Base-by-base conservation (phyloP, 139 green algal species). In the Micractinium sp. region DNA sequence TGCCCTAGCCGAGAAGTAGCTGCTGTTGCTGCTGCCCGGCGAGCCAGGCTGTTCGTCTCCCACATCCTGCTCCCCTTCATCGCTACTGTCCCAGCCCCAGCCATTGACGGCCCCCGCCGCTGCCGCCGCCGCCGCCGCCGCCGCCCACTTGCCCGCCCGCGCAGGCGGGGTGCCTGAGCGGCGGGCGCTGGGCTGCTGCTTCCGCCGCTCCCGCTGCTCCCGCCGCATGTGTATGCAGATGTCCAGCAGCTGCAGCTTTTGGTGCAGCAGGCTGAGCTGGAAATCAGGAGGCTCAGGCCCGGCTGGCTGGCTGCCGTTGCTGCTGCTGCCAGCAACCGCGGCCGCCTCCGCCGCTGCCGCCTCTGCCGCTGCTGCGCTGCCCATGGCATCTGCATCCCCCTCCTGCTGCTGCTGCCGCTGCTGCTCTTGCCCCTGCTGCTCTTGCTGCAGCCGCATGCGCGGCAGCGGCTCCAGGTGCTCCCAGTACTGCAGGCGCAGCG, bases 161-260 rank as follows among this genome's bases (percentile, higher is more conserved):
- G 47, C 47, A 56, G 47, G 47, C 47, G 47, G 47, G 47, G 47
- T 56, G 47, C 47, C 47, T 56, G 47, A 56, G 7, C 47, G 47
- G 47, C 47, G 7, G 47, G 7, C 47, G 77, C 38, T 60, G 77
- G 25, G 33, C 61, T 35, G 61, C 82, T 75, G 82, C 84, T 60
- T 39, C 41, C 78, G 36, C 63, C 80, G 82, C 29, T 33, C 35
- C 33, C 33, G 82, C 77, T 88, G 66, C 61, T 67, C 22, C 39
- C 39, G 76, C 78, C 83, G 79, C 91, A 85, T 60, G 60, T 89
- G 87, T 61, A 97, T 97, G 93, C 94, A 98, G 23, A 94, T 41
- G 77, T 97, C 92, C 76, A 98, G 90, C 87, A 97, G 93, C 91
- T 97, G 92, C 47, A 98, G 94, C 91, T 97, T 97, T 94, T 98